phyloP scores from a whole-genome alignment of 352 stramenopile species.

The Globisporangium camurandrum region DNA sequence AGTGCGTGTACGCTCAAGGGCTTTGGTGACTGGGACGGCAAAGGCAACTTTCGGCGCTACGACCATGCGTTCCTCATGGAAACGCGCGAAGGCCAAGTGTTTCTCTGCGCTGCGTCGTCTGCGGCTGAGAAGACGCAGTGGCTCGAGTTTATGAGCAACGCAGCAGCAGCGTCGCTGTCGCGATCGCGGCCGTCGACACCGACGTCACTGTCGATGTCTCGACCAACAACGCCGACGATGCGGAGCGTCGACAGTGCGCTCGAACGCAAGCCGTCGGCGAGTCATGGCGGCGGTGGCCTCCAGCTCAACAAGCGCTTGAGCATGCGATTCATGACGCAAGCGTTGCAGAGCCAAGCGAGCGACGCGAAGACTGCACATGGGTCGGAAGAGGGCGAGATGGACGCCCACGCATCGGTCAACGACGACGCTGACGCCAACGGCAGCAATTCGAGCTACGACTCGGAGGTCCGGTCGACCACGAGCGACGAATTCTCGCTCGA shows the following conservation, averaged over 20 bases:
- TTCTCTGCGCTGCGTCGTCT: slow-evolving; percentile 57
- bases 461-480: background rate
- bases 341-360: background rate
- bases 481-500: slow-evolving; percentile 1
- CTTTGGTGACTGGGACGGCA: slow-evolving; percentile 71
- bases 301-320: slow-evolving; percentile 5
- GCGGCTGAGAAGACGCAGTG: slow-evolving; percentile 48
- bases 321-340: slow-evolving; percentile 5
- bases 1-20: slow-evolving; percentile 58
- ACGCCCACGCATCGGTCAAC: background rate
- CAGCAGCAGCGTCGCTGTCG: background rate
- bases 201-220: no score
- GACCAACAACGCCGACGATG: background rate
- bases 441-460: background rate
- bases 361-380: background rate
- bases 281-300: background rate
- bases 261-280: background rate
- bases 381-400: background rate
- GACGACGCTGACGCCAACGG: background rate
- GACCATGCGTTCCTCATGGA: slow-evolving; percentile 65
- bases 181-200: no score
- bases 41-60: slow-evolving; percentile 70
- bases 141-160: slow-evolving; percentile 47
- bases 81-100: slow-evolving; percentile 63
- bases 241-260: background rate